Percentiles rank a stretch among this genome's conserved stretches.
These are phyloP conservation scores for Cyamopsis tetragonoloba DNA, from an alignment of 306 rosid genomes.

Conservation along the genomic window DNA sequence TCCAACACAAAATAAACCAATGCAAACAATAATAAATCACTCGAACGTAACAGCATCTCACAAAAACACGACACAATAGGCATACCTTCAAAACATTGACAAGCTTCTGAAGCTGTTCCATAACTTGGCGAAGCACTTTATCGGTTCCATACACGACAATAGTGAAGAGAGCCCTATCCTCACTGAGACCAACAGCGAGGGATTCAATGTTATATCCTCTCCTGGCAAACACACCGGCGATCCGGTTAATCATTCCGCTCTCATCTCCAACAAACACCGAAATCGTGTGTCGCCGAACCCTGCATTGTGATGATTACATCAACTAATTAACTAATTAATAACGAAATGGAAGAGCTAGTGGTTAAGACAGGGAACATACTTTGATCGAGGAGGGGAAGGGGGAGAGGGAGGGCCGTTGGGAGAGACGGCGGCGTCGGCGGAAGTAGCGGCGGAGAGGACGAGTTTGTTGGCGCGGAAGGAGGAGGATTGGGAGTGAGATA, in stretches of 20 bases:
- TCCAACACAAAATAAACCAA: background rate
- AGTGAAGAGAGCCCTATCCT: conserved; percentile 73
- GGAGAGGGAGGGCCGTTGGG: conserved; percentile 30
- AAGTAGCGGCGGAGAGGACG: conserved; percentile 33
- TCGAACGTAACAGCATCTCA: background rate
- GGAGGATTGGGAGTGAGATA: background rate
- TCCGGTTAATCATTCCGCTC: conserved; percentile 83
- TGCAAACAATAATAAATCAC: background rate
- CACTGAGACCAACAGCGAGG: conserved; percentile 75
- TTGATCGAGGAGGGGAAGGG: conserved; percentile 36
- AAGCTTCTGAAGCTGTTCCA: conserved; percentile 77
- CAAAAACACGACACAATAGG: background rate
- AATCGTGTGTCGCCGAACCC: conserved; percentile 70
- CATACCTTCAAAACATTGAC: conserved; percentile 65
- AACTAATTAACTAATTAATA: background rate
- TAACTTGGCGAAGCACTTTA: conserved; percentile 55
- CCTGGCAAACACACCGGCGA: conserved; percentile 75
- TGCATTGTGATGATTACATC: background rate
- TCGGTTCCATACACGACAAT: conserved; percentile 71
- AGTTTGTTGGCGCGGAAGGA: conserved; percentile 26
- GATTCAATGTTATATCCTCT: conserved; percentile 84
- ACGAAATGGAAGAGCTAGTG: background rate
- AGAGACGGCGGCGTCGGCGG: conserved; percentile 23
- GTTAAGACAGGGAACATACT: too few relatives aligned
- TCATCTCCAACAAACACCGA: conserved; percentile 87